Evolutionary conservation across 2,329 filamentous ascomycete genomes (phyloP).

Genomic region (Xylariaceae sp.): DNA sequence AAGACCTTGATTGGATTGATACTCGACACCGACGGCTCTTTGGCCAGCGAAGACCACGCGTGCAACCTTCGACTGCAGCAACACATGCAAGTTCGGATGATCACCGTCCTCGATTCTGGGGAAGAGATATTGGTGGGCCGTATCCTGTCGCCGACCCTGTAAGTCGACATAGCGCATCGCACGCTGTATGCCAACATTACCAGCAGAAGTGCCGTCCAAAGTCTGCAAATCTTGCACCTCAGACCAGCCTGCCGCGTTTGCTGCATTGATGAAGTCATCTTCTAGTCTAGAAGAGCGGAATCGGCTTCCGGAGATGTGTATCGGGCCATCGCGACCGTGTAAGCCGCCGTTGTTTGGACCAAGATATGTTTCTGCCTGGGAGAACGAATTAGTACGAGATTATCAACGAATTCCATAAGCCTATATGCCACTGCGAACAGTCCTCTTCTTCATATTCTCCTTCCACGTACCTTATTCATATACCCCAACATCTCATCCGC

Average conservation of each 20-base stretch:
- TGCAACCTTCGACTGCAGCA: conserved; percentile 28
- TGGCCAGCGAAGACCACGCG: conserved; percentile 50
- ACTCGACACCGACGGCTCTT: conserved; percentile 51
- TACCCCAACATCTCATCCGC: conserved; percentile 41
- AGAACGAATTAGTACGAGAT: too few relatives aligned
- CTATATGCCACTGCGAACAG: too few relatives aligned
- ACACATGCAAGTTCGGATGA: conserved; percentile 27
- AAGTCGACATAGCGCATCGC: conserved; percentile 13
- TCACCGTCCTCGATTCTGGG: conserved; percentile 21
- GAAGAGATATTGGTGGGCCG: conserved; percentile 24
- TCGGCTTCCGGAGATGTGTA: conserved; percentile 51
- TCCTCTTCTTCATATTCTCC: too few relatives aligned
- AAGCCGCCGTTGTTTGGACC: conserved; percentile 38
- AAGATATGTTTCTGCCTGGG: conserved; percentile 53
- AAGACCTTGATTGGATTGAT: conserved; percentile 23
- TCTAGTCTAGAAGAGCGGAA: conserved; percentile 38
- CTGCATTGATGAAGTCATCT: conserved; percentile 48
- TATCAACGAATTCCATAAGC: too few relatives aligned
- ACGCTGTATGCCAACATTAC: conserved; percentile 24
- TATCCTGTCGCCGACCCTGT: conserved; percentile 25
- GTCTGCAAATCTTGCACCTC: conserved; percentile 52
- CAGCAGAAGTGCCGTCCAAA: conserved; percentile 40
- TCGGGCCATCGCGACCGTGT: conserved; percentile 53
- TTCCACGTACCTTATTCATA: conserved; percentile 44
- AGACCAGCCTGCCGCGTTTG: conserved; percentile 44